Evolutionary conservation across 768 basidiomycete genomes (phyloP).

Genomic region (Sarcodon sp.): DNA sequence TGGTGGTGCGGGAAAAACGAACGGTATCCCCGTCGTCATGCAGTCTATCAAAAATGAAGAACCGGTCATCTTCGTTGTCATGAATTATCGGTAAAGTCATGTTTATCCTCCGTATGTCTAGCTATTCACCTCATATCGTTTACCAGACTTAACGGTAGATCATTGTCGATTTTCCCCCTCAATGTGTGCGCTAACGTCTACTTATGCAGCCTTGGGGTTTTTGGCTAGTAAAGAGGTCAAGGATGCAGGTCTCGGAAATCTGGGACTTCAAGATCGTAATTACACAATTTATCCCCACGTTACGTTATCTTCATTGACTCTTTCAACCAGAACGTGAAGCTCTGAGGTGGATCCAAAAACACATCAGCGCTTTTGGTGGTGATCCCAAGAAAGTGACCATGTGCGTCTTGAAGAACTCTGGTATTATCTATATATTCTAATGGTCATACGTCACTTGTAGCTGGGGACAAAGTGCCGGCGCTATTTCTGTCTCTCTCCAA

Average conservation of each 20-base stretch:
- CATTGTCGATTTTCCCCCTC: neutral
- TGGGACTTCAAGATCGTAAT: constrained; percentile 39
- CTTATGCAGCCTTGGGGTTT: constrained; percentile 25
- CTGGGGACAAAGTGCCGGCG: constrained; percentile 26
- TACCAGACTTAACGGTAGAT: neutral
- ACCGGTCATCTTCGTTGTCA: constrained; percentile 39
- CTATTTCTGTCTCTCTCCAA: constrained; percentile 18
- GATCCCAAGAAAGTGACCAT: constrained; percentile 32
- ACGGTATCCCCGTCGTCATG: neutral
- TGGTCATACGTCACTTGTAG: constrained; percentile 47
- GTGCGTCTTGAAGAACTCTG: constrained; percentile 17
- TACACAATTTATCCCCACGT: neutral
- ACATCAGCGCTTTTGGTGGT: constrained; percentile 30
- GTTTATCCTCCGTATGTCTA: neutral
- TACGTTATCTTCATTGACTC: neutral
- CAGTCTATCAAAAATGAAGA: constrained; percentile 28
- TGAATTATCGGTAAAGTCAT: constrained; percentile 32
- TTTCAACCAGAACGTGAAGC: constrained; percentile 20
- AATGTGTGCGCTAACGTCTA: neutral
- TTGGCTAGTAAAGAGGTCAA: constrained; percentile 25
- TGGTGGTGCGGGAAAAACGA: neutral
- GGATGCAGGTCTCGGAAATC: constrained; percentile 26
- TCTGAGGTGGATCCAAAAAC: constrained; percentile 27
- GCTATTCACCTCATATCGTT: neutral
- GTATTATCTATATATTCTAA: constrained; percentile 25